Evolutionary conservation across 495 filamentous ascomycete genomes (phyloP), one percentile per base, ranked within the genome.

Genomic region (Penicillium simplicissimum): DNA sequence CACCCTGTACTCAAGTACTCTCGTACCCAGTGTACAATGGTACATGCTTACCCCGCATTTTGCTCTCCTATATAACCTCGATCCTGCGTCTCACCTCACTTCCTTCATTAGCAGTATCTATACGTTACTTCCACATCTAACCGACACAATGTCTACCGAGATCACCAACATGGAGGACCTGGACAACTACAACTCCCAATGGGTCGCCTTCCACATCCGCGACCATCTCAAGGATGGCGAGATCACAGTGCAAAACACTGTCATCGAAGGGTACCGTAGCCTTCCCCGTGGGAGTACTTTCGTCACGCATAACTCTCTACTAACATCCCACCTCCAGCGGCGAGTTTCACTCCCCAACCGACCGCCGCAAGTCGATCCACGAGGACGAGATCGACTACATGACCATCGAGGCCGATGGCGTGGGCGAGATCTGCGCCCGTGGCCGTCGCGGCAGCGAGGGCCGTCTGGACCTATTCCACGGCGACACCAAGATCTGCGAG

Each of bases 151-250:
- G 21, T 11, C 11, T 17, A 55, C 3, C n/a, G 55, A 40, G 4
- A 15, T 10, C 21, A 37, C 11, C 23, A 14, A 28, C 15, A 45
- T 35, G 37, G 33, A 45, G 14, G 37, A 48, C 2, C 11, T 58
- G 43, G 62, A 67, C 57, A 72, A 70, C 48, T 66, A 76, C 64
- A 67, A 67, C 33, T 68, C 73, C n/a, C 66, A 71, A 58, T 77
- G 75, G 75, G 70, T 77, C 51, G 63, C 63, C 25, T 72, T 77
- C 63, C 75, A 77, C 57, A 77, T 77, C 52, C 70, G 75, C 19
- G 75, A 73, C 68, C 73, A 68, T 51, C 64, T 77, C 14, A 59
- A 70, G 8, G 57, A 72, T 33, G 71, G 75, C 36, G 61, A 73
- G 25, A 67, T 77, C 48, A 57, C 52, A 13, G 63, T 77, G 35